phyloP scores from a whole-genome alignment of 352 stramenopile species.

The Thalassiosira livingstoniorum region DNA sequence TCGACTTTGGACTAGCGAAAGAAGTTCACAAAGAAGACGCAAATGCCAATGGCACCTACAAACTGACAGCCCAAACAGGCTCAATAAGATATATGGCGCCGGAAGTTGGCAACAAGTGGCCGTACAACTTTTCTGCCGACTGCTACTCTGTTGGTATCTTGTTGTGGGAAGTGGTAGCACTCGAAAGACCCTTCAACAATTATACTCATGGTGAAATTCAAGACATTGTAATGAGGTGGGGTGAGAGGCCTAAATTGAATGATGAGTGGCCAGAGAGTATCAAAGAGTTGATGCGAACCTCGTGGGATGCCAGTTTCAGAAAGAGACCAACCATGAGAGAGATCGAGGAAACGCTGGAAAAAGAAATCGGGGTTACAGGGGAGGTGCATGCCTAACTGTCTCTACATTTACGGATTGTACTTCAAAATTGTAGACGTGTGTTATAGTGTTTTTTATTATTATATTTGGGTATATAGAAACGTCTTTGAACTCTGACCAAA shows the following conservation, averaged over 20 bases:
- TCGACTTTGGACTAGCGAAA: constrained; percentile 84
- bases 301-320: constrained; percentile 49
- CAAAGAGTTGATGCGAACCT: constrained; percentile 36
- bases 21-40: constrained; percentile 59
- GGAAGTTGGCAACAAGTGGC: constrained; percentile 66
- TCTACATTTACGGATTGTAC: too few relatives aligned
- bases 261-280: constrained; percentile 47
- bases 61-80: constrained; percentile 53
- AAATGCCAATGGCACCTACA: constrained; percentile 43
- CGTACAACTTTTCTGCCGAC: constrained; percentile 79
- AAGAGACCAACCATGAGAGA: constrained; percentile 49
- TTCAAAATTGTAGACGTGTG: too few relatives aligned
- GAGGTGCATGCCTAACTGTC: too few relatives aligned
- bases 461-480: too few relatives aligned
- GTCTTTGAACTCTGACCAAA: too few relatives aligned
- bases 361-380: too few relatives aligned
- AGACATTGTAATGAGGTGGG: constrained; percentile 61
- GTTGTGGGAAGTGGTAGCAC: constrained; percentile 71
- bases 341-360: constrained; percentile 29
- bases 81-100: constrained; percentile 78
- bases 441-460: too few relatives aligned
- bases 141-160: constrained; percentile 75
- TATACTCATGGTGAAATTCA: constrained; percentile 63
- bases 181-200: constrained; percentile 67
- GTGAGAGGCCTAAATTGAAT: constrained; percentile 44